Base-by-base conservation (phyloP, 2,329 filamentous ascomycete species). In the Pyricularia sp. region DNA sequence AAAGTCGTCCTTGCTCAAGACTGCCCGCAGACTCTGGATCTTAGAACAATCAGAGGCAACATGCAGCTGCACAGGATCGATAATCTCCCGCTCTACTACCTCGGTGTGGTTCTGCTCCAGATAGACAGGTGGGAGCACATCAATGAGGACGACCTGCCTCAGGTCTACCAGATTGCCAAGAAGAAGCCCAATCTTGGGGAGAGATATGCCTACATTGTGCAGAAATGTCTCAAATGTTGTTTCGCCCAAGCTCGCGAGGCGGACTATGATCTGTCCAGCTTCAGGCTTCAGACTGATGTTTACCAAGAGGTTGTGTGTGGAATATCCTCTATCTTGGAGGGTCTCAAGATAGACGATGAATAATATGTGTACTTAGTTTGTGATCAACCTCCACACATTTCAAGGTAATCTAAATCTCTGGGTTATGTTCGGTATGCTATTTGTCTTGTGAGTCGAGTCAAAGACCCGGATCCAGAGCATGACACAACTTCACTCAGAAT, bases 81-180 rank as follows among this genome's bases (percentile, higher is more conserved):
- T 7, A 65, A 33, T 20, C 63, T 65, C 25, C 63, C 63, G 25
- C 63, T 65, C 26, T 65, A 31, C 63, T n/a, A 33, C 63, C 63
- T 65, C 12, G 26, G 28, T 26, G 63, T 65, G 63, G 20, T 65
- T 5, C n/a, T 65, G 9, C 63, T 65, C 5, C 30, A 65, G 28
- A 65, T 65, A 9, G 64, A 65, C 64, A 31, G 64, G 20, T 65
- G 63, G 68, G 36, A 64, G 61, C 66, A 69, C 7, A 69, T 26
- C 17, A 17, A 68, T 3, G 33, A 59, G 20, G 61, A 61, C 30
- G 28, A 65, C 30, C 64, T 65, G 12, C 5, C 23, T 25, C 6
- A 23, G 64, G 30, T 65, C 14, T 25, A 36, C 28, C 26, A 26
- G 64, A 12, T 65, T 20, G 64, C 64, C 28, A 23, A 33, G 17